phyloP scores from a whole-genome alignment of 805 yeast species.

The Wickerhamomyces ciferrii region DNA sequence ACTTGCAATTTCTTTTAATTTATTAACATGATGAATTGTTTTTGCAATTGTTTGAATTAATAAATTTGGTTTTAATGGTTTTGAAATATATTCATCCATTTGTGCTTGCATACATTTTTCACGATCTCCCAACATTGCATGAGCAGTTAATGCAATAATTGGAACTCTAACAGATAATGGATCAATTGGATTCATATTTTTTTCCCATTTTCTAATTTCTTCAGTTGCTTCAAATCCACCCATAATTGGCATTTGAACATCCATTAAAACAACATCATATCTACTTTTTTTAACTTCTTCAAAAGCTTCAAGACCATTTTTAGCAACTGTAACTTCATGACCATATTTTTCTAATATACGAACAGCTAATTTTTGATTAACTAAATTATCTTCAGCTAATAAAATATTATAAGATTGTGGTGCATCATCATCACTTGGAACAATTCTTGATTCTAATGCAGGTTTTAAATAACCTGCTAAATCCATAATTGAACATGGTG shows the following conservation, averaged over 20 bases:
- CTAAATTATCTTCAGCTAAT: slow-evolving; percentile 83
- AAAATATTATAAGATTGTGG: slow-evolving; percentile 68
- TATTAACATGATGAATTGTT: slow-evolving; percentile 68
- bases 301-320: slow-evolving; percentile 78
- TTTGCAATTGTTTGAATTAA: slow-evolving; percentile 81
- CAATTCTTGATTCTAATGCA: slow-evolving; percentile 77
- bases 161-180: slow-evolving; percentile 74
- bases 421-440: slow-evolving; percentile 76
- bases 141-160: slow-evolving; percentile 86
- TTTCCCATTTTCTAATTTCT: slow-evolving; percentile 84
- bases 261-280: slow-evolving; percentile 85
- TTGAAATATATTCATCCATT: slow-evolving; percentile 88
- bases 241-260: slow-evolving; percentile 94
- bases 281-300: slow-evolving; percentile 64
- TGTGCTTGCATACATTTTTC: slow-evolving; percentile 83
- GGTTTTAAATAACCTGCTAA: slow-evolving; percentile 80
- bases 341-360: slow-evolving; percentile 82
- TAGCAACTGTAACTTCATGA: slow-evolving; percentile 79
- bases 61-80: slow-evolving; percentile 80
- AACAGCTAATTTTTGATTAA: slow-evolving; percentile 84
- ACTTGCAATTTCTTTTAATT: slow-evolving; percentile 50
- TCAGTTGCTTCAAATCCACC: slow-evolving; percentile 93
- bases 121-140: slow-evolving; percentile 91
- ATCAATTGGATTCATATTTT: slow-evolving; percentile 66
- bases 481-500: slow-evolving; percentile 80